phyloP scores from a whole-genome alignment of 768 basidiomycete species.

The Boletus barrowsii region DNA sequence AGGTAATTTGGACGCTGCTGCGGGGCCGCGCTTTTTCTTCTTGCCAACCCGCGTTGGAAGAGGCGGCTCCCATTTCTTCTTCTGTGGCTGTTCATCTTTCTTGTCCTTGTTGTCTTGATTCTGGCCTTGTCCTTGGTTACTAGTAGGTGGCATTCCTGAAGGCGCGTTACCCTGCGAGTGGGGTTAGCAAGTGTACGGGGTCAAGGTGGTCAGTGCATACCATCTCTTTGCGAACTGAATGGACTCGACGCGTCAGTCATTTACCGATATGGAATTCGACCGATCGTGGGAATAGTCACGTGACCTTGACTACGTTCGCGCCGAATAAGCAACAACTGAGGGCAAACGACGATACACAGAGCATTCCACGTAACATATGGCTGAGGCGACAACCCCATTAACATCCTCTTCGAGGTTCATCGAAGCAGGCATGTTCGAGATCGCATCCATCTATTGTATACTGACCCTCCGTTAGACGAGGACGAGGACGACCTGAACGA shows the following conservation, averaged over 20 bases:
- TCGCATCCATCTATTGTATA: neutral
- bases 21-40: slow-evolving; percentile 92
- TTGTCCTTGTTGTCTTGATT: slow-evolving; percentile 49
- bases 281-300: slow-evolving; percentile 23
- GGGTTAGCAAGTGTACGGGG: slow-evolving; percentile 3
- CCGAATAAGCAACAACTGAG: slow-evolving; percentile 4
- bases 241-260: slow-evolving; percentile 50
- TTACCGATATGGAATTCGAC: slow-evolving; percentile 35
- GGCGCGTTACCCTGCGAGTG: slow-evolving; percentile 67
- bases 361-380: slow-evolving; percentile 17
- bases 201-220: slow-evolving; percentile 11
- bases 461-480: slow-evolving; percentile 44
- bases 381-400: slow-evolving; percentile 41
- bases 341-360: neutral
- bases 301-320: slow-evolving; percentile 9
- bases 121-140: slow-evolving; percentile 39
- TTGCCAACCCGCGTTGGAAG: slow-evolving; percentile 95
- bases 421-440: slow-evolving; percentile 57
- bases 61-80: slow-evolving; percentile 99
- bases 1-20: slow-evolving; percentile 86
- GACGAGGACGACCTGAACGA: slow-evolving; percentile 80
- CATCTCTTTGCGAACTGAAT: slow-evolving; percentile 16
- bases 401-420: slow-evolving; percentile 74
- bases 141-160: slow-evolving; percentile 48
- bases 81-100: slow-evolving; percentile 45